Percentiles rank a stretch among this genome's conserved stretches.
phyloP scores from a whole-genome alignment of 108 stramenopile genomes.

The Schizochytrium sp. region DNA sequence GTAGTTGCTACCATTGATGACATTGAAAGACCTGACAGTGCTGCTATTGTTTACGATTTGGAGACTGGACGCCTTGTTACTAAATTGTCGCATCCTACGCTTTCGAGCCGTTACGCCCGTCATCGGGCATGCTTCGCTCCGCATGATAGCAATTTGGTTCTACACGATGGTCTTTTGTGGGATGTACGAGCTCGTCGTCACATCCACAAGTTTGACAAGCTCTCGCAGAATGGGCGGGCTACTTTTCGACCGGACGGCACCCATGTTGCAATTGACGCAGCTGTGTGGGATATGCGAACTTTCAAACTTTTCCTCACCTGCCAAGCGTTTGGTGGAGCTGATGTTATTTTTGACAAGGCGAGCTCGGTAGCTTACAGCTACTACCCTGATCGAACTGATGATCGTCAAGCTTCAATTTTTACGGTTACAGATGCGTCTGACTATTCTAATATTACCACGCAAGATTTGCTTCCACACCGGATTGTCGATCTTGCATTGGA shows the following conservation, averaged over 20 bases:
- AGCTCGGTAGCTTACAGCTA: constrained; percentile 57
- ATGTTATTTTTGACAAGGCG: constrained; percentile 35
- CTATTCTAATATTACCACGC: constrained; percentile 49
- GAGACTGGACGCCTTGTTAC: background rate
- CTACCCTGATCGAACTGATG: background rate
- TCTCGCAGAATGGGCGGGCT: background rate
- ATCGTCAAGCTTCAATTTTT: background rate
- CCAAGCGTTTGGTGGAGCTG: constrained; percentile 2
- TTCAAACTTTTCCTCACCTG: constrained; percentile 53
- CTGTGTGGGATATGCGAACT: constrained; percentile 57
- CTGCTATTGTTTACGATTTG: constrained; percentile 38
- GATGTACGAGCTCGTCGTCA: constrained; percentile 8
- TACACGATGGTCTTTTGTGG: constrained; percentile 55
- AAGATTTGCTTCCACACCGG: constrained; percentile 7
- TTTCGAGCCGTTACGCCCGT: constrained; percentile 28
- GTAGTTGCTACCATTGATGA: constrained; percentile 30
- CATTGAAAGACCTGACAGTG: background rate
- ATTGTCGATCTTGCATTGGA: constrained; percentile 19
- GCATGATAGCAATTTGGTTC: constrained; percentile 38
- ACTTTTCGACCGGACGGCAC: constrained; percentile 44
- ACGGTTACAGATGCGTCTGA: constrained; percentile 34
- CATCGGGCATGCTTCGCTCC: constrained; percentile 52
- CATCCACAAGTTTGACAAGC: constrained; percentile 56
- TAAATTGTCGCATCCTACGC: background rate
- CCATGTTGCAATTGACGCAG: constrained; percentile 13